Evolutionary conservation across 2,329 filamentous ascomycete species (phyloP).

Genomic region (Monilinia polystroma): DNA sequence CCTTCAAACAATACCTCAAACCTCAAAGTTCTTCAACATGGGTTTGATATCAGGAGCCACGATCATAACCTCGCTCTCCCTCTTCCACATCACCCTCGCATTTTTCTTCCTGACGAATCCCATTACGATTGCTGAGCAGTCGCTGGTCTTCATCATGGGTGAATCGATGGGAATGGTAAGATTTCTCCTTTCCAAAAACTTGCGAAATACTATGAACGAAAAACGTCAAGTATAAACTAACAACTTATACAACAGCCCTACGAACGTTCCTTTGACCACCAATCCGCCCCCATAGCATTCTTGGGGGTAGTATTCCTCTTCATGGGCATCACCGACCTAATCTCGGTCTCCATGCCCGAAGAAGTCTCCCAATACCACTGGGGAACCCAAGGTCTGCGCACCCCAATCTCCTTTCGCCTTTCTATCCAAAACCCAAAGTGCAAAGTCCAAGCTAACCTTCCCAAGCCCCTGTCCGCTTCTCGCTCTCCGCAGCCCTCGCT

Average conservation of each 20-base stretch:
- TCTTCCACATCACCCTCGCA: slow-evolving; percentile 81
- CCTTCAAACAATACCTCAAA: background rate
- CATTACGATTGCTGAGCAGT: slow-evolving; percentile 70
- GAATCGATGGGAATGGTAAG: slow-evolving; percentile 79
- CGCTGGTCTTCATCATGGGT: slow-evolving; percentile 76
- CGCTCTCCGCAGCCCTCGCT: slow-evolving; percentile 60
- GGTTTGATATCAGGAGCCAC: slow-evolving; percentile 76
- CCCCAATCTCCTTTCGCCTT: slow-evolving; percentile 59
- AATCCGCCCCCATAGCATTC: slow-evolving; percentile 70
- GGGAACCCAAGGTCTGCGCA: slow-evolving; percentile 60
- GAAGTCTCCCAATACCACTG: slow-evolving; percentile 63
- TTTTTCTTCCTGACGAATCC: slow-evolving; percentile 81
- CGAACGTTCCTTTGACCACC: slow-evolving; percentile 64
- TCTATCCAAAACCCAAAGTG: slow-evolving; percentile 29
- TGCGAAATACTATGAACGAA: background rate
- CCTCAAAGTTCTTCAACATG: slow-evolving; percentile 54
- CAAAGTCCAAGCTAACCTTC: slow-evolving; percentile 1
- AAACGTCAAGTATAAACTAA: slow-evolving; percentile 15
- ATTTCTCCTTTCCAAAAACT: slow-evolving; percentile 12
- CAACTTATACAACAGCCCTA: slow-evolving; percentile 50
- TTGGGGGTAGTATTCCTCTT: slow-evolving; percentile 66
- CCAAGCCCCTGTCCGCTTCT: slow-evolving; percentile 60
- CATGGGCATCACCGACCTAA: slow-evolving; percentile 61
- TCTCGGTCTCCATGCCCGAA: slow-evolving; percentile 66
- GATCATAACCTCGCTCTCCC: slow-evolving; percentile 76